These are phyloP conservation scores for Ustilago cynodontis DNA, from an alignment of 1,284 basidiomycete genomes.

Conservation along the genomic window DNA sequence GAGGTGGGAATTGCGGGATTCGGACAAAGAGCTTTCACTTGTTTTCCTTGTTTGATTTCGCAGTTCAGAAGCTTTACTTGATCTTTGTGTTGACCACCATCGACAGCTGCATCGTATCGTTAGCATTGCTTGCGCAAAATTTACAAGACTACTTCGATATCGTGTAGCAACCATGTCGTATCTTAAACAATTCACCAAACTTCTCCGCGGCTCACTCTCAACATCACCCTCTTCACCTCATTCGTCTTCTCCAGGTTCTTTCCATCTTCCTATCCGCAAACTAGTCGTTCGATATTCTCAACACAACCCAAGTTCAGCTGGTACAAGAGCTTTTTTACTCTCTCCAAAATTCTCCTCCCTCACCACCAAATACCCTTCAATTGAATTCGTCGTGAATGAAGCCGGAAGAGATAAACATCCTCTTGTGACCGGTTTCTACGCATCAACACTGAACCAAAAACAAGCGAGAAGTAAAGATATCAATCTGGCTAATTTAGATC, in stretches of 20 bases:
- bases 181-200: conserved; percentile 33
- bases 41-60: no score
- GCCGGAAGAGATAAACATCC: conserved; percentile 24
- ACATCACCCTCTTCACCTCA: conserved; percentile 4
- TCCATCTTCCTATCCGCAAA: conserved; percentile 40
- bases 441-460: neutral
- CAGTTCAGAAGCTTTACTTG: no score
- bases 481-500: conserved; percentile 33
- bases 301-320: conserved; percentile 22
- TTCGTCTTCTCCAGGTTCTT: conserved; percentile 11
- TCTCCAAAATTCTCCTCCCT: conserved; percentile 8
- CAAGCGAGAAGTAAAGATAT: conserved; percentile 29
- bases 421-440: conserved; percentile 26
- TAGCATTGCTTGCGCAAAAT: no score
- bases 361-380: conserved; percentile 17
- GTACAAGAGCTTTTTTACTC: conserved; percentile 21
- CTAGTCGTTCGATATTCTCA: conserved; percentile 43
- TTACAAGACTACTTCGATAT: no score
- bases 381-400: conserved; percentile 40
- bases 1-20: no score
- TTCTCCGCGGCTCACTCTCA: conserved; percentile 35
- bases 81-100: no score
- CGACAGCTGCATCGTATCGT: no score
- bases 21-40: no score
- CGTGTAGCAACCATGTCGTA: conserved; percentile 24